Base-by-base conservation (phyloP, 768 basidiomycete species). In the Agaricus sinodeliciosus region DNA sequence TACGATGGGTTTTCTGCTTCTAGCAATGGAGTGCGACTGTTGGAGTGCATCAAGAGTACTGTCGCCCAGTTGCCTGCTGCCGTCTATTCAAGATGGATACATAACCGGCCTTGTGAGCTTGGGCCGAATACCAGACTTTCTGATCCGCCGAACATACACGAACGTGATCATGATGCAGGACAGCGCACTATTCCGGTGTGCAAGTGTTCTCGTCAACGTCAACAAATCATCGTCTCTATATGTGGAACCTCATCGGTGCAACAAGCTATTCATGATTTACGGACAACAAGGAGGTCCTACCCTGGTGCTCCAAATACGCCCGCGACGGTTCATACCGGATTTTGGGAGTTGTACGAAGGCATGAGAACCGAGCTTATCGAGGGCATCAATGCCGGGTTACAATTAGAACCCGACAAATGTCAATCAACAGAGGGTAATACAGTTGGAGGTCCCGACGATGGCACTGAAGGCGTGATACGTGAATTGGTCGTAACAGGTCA, bases 401-500 rank as follows among this genome's bases (percentile, higher is more conserved):
- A 40, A 16, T 15, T 46, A 11, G 46, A 47, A 42, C 52, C 52
- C 22, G 52, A 48, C 28, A 27, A 43, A 22, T 16, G 18, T 13
- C 44, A n/a, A 37, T 27, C 26, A 15, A 25, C 15, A 2, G 35
- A 43, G n/a, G 4, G 9, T 40, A 11, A 22, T 31, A 18, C 22
- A 13, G 28, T 31, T 7, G 39, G 18, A 18, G 11, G 22, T 12
- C 13, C 11, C 28, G 9, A 5, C 28, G 9, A 5, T n/a, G 26
- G 18, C 9, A 46, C 45, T 35, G 43, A 27, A 8, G 9, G 43
- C 8, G 66, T 62, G 5, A 60, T 68, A 26, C 56, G 53, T 16
- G 77, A 79, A 57, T 49, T 82, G 15, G 71, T 80, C 12, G 56
- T 81, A 27, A 79, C 77, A 0, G 81, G 80, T 1, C 81, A 84